phyloP scores from a whole-genome alignment of 139 green algal species.

The Volvox africanus region DNA sequence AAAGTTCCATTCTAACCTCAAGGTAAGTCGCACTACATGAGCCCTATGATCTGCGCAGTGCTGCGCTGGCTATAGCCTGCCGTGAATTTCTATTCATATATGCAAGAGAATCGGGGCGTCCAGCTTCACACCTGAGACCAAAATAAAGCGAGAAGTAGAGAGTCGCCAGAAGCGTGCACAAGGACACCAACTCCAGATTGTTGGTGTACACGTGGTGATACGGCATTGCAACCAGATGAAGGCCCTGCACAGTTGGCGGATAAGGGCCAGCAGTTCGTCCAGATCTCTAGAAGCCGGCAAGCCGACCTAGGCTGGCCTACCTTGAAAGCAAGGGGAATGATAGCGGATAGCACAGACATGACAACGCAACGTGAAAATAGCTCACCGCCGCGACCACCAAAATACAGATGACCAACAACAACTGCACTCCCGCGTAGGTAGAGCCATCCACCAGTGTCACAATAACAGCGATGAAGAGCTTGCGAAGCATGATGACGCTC shows the following conservation, averaged over 20 bases:
- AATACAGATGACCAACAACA: slow-evolving; percentile 46
- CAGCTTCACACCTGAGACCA: neutral
- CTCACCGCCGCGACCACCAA: slow-evolving; percentile 7
- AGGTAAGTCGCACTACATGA: neutral
- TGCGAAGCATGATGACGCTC: slow-evolving; percentile 47
- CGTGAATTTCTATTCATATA: neutral
- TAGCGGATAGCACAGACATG: no score
- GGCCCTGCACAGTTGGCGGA: neutral
- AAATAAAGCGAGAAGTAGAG: slow-evolving; percentile 37
- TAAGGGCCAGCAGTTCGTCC: neutral
- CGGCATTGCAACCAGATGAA: slow-evolving; percentile 11
- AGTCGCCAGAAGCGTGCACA: slow-evolving; percentile 1
- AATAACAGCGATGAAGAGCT: slow-evolving; percentile 33
- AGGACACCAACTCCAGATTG: slow-evolving; percentile 17
- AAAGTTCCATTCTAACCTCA: neutral
- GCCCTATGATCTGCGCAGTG: neutral
- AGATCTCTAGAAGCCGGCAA: no score
- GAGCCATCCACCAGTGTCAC: slow-evolving; percentile 2
- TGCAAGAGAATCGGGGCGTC: neutral
- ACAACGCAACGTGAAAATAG: neutral
- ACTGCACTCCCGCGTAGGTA: slow-evolving; percentile 20
- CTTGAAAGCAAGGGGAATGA: no score
- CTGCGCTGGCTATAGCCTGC: neutral
- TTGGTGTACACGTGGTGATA: slow-evolving; percentile 35
- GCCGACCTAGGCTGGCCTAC: no score